Conservation (phyloP, 73 alveolate genomes). For the Tetrahymena borealis region DNA sequence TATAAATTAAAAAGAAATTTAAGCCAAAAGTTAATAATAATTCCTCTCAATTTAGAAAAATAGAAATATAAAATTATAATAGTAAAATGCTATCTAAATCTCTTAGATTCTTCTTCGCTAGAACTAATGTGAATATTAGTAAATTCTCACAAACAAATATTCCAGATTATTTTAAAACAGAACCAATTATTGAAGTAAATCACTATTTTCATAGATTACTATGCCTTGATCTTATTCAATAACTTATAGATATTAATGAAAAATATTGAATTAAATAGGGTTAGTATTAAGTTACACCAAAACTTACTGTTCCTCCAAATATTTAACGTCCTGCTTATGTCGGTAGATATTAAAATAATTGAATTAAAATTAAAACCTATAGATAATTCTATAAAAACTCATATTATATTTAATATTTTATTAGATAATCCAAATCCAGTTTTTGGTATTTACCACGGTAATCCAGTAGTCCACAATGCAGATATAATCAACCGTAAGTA, state of each 20-base stretch:
- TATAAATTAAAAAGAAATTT: neutral
- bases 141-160: neutral
- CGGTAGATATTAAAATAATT: neutral
- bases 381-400: too few relatives aligned
- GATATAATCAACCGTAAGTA: constrained; percentile 23
- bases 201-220: too few relatives aligned
- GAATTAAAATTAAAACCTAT: too few relatives aligned
- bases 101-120: neutral
- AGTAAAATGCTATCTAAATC: neutral
- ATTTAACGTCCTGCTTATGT: constrained; percentile 15
- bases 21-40: neutral
- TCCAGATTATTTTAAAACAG: neutral
- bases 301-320: constrained; percentile 10
- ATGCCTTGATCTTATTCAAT: too few relatives aligned
- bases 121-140: neutral
- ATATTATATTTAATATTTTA: neutral
- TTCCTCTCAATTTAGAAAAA: neutral
- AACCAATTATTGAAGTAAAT: neutral
- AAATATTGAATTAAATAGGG: too few relatives aligned
- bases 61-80: neutral
- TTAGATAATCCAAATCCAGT: constrained; percentile 10
- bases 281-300: constrained; percentile 27
- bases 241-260: too few relatives aligned
- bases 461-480: constrained; percentile 22
- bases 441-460: constrained; percentile 31